A percentile compares a stretch with the other conserved stretches of the same genome.
Evolutionary conservation across 345 rosid genomes (phyloP).

Genomic region (Populus deltoides): DNA sequence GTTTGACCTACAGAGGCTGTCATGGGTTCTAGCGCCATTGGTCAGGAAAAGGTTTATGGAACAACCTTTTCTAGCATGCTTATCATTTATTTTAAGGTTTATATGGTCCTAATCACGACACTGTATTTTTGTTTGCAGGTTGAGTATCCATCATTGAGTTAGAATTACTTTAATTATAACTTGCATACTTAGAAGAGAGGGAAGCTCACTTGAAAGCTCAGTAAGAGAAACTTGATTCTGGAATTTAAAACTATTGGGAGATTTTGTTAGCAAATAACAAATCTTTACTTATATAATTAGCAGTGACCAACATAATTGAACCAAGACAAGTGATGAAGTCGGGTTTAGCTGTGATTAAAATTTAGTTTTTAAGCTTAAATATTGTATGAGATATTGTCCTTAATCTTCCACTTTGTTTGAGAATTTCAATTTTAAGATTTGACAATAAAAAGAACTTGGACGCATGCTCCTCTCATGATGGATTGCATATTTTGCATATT

Average conservation of each 20-base stretch:
- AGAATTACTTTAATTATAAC: constrained; percentile 73
- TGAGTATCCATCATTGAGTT: constrained; percentile 59
- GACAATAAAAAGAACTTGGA: background rate
- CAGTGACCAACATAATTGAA: background rate
- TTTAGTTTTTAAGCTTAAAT: background rate
- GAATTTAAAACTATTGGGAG: background rate
- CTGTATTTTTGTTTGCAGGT: constrained; percentile 42
- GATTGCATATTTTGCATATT: too few relatives aligned
- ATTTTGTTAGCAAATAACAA: background rate
- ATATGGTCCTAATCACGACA: constrained; percentile 6
- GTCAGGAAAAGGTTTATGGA: constrained; percentile 67
- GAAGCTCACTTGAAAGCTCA: constrained; percentile 86
- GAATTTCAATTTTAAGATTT: background rate
- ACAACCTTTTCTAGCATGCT: constrained; percentile 7
- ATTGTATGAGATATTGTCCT: background rate
- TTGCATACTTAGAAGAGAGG: constrained; percentile 81
- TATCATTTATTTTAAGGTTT: constrained; percentile 3
- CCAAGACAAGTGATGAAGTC: background rate
- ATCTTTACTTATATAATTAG: background rate
- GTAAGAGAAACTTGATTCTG: constrained; percentile 42
- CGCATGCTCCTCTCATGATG: background rate
- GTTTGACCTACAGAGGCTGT: constrained; percentile 63
- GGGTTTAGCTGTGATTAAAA: background rate
- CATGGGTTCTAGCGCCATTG: constrained; percentile 61
- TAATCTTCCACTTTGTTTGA: background rate